A percentile compares a stretch with the other conserved stretches of the same genome.
Evolutionary conservation across 228 moss, liverwort and hornwort species (phyloP).

Genomic region (Sphagnum fallax): DNA sequence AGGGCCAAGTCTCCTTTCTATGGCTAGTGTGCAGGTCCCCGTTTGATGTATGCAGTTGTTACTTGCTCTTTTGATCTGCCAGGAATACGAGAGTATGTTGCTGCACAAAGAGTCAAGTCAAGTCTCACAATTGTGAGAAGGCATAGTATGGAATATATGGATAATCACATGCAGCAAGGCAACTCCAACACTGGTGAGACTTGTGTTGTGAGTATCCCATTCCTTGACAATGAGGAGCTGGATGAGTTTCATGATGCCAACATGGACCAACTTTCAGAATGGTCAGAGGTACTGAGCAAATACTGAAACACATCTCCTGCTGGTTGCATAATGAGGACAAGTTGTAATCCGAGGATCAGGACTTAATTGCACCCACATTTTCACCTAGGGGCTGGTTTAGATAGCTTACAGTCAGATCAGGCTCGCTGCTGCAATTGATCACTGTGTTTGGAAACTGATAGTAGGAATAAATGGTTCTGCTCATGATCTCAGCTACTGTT

Average conservation of each 20-base stretch:
- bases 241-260: slow-evolving; percentile 68
- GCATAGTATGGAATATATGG: slow-evolving; percentile 54
- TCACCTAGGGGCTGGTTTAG: too few species aligned
- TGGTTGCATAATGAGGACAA: too few species aligned
- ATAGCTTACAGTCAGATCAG: too few species aligned
- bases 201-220: slow-evolving; percentile 24
- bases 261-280: slow-evolving; percentile 61
- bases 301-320: too few species aligned
- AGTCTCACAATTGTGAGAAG: slow-evolving; percentile 52
- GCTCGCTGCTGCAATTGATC: too few species aligned
- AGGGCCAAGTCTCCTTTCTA: too few species aligned
- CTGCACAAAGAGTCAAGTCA: slow-evolving; percentile 67
- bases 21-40: too few species aligned
- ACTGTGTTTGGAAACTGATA: too few species aligned
- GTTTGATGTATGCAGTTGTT: too few species aligned
- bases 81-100: slow-evolving; percentile 68
- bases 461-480: too few species aligned
- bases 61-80: slow-evolving; percentile 3
- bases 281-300: slow-evolving; percentile 42
- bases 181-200: slow-evolving; percentile 21
- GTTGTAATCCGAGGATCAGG: too few species aligned
- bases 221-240: slow-evolving; percentile 46
- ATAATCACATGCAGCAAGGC: slow-evolving; percentile 23
- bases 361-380: too few species aligned
- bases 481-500: not conserved